A percentile compares a stretch with the other conserved stretches of the same genome.
Evolutionary conservation across 2,329 filamentous ascomycete genomes (phyloP).

Genomic region (Fusarium sp.): DNA sequence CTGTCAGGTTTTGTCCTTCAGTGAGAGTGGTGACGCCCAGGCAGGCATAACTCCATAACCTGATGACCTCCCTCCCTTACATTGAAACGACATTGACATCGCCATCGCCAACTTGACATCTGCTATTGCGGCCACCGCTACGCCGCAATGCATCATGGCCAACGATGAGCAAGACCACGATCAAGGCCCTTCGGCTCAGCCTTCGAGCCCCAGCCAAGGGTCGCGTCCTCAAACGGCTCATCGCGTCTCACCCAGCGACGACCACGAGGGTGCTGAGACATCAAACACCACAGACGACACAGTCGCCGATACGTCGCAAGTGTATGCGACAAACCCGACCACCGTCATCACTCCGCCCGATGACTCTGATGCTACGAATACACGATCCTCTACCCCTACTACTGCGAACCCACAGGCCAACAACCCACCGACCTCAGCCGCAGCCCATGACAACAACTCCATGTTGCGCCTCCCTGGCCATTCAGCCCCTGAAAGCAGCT

Average conservation of each 20-base stretch:
- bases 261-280: conserved; percentile 30
- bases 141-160: conserved; percentile 53
- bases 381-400: conserved; percentile 14
- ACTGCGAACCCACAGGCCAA: conserved; percentile 2
- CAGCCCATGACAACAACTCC: conserved; percentile 29
- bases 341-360: conserved; percentile 25
- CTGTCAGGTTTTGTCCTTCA: conserved; percentile 33
- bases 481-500: conserved; percentile 53
- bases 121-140: conserved; percentile 19
- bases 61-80: conserved; percentile 27
- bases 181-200: conserved; percentile 31
- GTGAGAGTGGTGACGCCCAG: conserved; percentile 27
- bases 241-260: conserved; percentile 40
- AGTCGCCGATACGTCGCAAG: conserved; percentile 25
- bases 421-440: conserved; percentile 14
- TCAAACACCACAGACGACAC: conserved; percentile 32
- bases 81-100: conserved; percentile 13
- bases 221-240: conserved; percentile 43
- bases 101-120: conserved; percentile 10
- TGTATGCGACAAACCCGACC: conserved; percentile 17
- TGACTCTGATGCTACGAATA: conserved; percentile 30
- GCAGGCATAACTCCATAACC: conserved; percentile 30
- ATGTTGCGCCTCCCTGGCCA: conserved; percentile 32
- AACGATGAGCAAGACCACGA: conserved; percentile 47
- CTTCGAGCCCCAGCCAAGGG: conserved; percentile 33